Base-by-base conservation (phyloP, 2,329 filamentous ascomycete species). In the Xylariales sp. region DNA sequence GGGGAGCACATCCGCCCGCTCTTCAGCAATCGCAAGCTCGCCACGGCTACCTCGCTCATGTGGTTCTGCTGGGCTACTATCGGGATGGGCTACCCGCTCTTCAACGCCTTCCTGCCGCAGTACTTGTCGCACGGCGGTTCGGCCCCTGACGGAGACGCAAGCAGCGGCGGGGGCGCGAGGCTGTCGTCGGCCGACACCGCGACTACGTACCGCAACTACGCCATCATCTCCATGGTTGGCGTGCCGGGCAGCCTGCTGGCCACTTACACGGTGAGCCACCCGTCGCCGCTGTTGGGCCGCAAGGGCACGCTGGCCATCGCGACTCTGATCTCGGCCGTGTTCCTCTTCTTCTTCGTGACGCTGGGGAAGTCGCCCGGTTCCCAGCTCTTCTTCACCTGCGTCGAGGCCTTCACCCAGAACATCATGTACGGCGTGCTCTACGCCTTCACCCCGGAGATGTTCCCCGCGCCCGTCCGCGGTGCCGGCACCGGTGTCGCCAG, bases 41-140 rank as follows among this genome's bases (percentile, higher is more conserved):
- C 65, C 36, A 48, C 66, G 37, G 69, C 74, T 27, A 80, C 76
- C 1, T 51, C 47, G 4, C 62, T 81, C 16, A 67, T 91, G 33
- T 89, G 85, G 85, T 85, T 89, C 60, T 81, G 80, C 56, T 94
- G 88, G 88, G 73, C 81, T 0, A 82, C 78, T 12, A 90, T 94
- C 48, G 88, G 88, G 42, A 85, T 94, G 78, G 87, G 82, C 3
- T 94, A 91, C 54, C 88, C 87, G 1, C 75, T 95, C 2, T 95
- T 91, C 74, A 93, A 93, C 60, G 84, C 85, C 37, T 94, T 94
- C 63, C 72, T 95, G n/a, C 88, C 88, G 1, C 85, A 93, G 49
- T 93, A 93, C 54, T 77, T 94, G 42, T 76, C 81, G 17, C 74
- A 79, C 40, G 73, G 77, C 18, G 62, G 62, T 8, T 61, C 63